Conservation (phyloP, 495 filamentous ascomycete species). For the Durotheca rogersii region DNA sequence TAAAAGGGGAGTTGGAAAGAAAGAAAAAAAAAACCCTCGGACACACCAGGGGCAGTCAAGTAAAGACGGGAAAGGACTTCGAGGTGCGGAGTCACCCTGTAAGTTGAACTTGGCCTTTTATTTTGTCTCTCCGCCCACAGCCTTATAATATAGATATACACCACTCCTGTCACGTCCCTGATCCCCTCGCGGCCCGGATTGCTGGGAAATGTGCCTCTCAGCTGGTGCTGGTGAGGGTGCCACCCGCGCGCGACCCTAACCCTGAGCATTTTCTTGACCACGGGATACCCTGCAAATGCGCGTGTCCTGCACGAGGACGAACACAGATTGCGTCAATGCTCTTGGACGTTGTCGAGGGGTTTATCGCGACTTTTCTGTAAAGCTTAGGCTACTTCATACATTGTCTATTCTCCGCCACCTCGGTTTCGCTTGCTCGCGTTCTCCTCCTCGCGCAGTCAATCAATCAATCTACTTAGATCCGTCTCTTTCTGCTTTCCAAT, state of each 20-base stretch:
- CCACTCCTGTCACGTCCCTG: slow-evolving; percentile 5
- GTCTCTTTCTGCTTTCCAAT: not conserved
- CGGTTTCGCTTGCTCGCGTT: not conserved
- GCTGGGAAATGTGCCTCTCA: slow-evolving; percentile 20
- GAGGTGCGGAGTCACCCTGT: not conserved
- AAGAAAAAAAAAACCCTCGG: not conserved
- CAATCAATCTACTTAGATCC: slow-evolving; percentile 5
- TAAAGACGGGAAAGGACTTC: slow-evolving; percentile 3
- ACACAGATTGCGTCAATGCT: slow-evolving; percentile 26
- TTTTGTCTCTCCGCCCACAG: no score
- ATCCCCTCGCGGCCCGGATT: slow-evolving; percentile 20
- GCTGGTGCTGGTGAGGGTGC: slow-evolving; percentile 16
- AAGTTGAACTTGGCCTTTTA: slow-evolving; percentile 8
- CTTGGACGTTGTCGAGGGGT: slow-evolving; percentile 4
- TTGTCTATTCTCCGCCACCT: slow-evolving; percentile 2
- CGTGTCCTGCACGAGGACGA: slow-evolving; percentile 18
- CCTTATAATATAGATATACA: not conserved
- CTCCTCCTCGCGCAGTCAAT: slow-evolving; percentile 1
- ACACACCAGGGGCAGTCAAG: slow-evolving; percentile 1
- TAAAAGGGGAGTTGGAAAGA: not conserved
- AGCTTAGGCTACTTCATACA: slow-evolving; percentile 7
- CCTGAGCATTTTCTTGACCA: slow-evolving; percentile 19
- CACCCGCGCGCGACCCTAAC: slow-evolving; percentile 19
- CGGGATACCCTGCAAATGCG: slow-evolving; percentile 28
- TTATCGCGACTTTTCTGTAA: slow-evolving; percentile 4